Evolutionary conservation across 1,139 yeast genomes (phyloP), one percentile per base, ranked within the genome.

Genomic region (Debaryomyces psychrophilus): DNA sequence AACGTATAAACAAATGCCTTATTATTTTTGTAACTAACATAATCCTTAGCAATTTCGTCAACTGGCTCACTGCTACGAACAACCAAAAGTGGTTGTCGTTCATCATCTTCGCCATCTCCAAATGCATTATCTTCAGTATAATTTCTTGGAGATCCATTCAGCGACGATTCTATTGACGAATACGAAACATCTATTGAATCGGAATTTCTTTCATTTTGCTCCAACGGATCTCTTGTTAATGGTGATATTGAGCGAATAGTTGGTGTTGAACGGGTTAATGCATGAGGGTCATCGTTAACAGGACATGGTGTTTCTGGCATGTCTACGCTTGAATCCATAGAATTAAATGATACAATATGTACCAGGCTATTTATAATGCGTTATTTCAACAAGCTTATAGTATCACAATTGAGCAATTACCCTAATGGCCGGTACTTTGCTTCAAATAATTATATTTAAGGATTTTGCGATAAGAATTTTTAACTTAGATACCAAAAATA

Each of bases 11-110:
- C 26, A 20, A 38, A 22, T 20, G 41, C 34, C 25, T 38, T 38
- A 26, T 38, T 38, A 27, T 38, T 38, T 29, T 38, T 23, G 20
- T 28, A 38, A 29, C 41, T 38, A 18, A 38, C 33, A 12, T 28
- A 38, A 4, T 38, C 41, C 34, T 38, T 38, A 2, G 33, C 41
- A 18, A 28, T 28, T 20, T 38, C 41, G n/a, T 38, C 35, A 20
- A 38, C 31, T 18, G 41, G 20, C 12, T 38, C 41, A 29, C 26
- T 28, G 12, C 41, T 38, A 12, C 34, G 41, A 27, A 38, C 35
- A 28, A 38, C 41, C 15, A 38, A 28, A n/a, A 38, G 41, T n/a
- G 41, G 41, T 17, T 38, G 41, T 20, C 35, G 34, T 28, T 38
- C 41, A 28, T 29, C 34, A 9, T n/a, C n/a, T 18, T 33, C 31